Conservation (phyloP, 2,329 filamentous ascomycete species). For the Biscogniauxia sp. region DNA sequence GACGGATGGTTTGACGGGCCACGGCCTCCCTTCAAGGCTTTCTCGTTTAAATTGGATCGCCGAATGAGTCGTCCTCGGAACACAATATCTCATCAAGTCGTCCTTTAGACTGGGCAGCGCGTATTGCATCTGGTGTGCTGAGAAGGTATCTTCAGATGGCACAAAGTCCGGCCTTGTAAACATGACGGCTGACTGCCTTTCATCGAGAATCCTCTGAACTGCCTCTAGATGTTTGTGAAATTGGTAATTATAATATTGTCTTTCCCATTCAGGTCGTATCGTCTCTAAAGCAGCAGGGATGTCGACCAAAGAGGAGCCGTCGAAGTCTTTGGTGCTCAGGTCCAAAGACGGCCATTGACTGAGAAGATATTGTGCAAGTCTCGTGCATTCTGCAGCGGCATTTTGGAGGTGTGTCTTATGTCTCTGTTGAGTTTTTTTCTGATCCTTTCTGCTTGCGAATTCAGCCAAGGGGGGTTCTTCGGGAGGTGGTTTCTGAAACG, state of each 20-base stretch:
- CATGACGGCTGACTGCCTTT: constrained; percentile 22
- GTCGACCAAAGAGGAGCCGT: constrained; percentile 35
- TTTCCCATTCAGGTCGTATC: constrained; percentile 46
- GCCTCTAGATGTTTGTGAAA: constrained; percentile 42
- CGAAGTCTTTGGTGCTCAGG: constrained; percentile 31
- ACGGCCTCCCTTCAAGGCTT: not conserved
- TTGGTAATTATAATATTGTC: constrained; percentile 46
- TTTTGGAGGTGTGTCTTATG: constrained; percentile 30
- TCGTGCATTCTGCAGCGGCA: constrained; percentile 34
- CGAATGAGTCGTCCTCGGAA: not conserved
- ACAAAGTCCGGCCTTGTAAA: constrained; percentile 17
- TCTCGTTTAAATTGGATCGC: not conserved
- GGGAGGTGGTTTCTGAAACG: constrained; percentile 29
- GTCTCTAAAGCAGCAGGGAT: constrained; percentile 35
- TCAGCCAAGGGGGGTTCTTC: constrained; percentile 18
- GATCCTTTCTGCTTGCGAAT: constrained; percentile 30
- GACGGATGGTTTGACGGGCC: not conserved
- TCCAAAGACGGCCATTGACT: constrained; percentile 44
- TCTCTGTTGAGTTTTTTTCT: constrained; percentile 30
- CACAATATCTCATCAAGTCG: constrained; percentile 19
- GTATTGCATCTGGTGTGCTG: constrained; percentile 14
- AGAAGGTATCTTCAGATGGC: constrained; percentile 17
- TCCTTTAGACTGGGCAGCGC: constrained; percentile 15
- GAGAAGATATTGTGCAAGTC: constrained; percentile 41
- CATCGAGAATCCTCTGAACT: constrained; percentile 41